Evolutionary conservation across 371 early-diverging fungal genomes (phyloP).

Genomic region (Cladochytrium tenue): DNA sequence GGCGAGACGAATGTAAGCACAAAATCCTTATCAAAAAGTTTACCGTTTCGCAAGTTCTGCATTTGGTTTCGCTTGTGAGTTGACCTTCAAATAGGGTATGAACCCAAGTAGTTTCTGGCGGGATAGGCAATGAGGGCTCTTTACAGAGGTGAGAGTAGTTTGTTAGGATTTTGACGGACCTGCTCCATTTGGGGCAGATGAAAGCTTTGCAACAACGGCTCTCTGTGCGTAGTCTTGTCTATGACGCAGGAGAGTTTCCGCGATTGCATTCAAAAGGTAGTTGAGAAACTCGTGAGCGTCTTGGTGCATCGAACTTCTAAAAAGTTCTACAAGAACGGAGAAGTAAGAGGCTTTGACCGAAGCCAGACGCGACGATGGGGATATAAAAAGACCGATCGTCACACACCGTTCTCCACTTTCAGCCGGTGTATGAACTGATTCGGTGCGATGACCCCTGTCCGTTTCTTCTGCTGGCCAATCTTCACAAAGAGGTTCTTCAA

Average conservation of each 20-base stretch:
- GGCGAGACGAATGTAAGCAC: not conserved
- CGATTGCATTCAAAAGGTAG: constrained; percentile 86
- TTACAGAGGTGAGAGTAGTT: too few relatives aligned
- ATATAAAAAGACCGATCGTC: constrained; percentile 20
- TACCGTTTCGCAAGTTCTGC: constrained; percentile 92
- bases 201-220: constrained; percentile 5
- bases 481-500: constrained; percentile 86
- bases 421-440: constrained; percentile 82
- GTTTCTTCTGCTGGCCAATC: constrained; percentile 80
- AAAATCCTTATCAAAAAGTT: constrained; percentile 20
- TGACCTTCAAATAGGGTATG: constrained; percentile 93
- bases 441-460: constrained; percentile 85
- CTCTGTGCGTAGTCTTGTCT: constrained; percentile 26
- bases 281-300: constrained; percentile 98
- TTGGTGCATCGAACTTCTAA: constrained; percentile 91
- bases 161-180: too few relatives aligned
- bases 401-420: constrained; percentile 82
- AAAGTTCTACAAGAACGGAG: constrained; percentile 73
- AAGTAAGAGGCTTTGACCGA: too few relatives aligned
- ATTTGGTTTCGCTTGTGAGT: constrained; percentile 93
- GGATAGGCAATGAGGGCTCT: too few relatives aligned
- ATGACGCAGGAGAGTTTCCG: constrained; percentile 64
- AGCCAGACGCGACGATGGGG: not conserved
- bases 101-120: constrained; percentile 89
- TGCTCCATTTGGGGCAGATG: too few relatives aligned